Percentiles rank a stretch among this genome's conserved stretches.
phyloP scores from a whole-genome alignment of 1,139 yeast species.

The Taiozyma sp. region DNA sequence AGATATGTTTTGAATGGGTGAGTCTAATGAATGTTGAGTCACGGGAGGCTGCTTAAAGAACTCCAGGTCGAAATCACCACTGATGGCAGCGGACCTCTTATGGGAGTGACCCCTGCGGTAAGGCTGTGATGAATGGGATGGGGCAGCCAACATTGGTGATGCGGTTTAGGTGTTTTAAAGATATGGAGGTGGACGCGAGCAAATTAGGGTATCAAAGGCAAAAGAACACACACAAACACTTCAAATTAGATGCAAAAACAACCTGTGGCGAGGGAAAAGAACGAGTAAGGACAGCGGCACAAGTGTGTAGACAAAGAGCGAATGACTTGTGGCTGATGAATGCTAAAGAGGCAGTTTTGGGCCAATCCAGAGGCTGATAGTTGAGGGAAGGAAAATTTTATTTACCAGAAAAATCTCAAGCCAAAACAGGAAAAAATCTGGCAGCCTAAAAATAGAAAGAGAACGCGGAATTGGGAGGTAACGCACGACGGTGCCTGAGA shows the following conservation, averaged over 20 bases:
- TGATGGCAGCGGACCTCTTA: constrained; percentile 65
- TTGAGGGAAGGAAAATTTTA: background rate
- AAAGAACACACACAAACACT: background rate
- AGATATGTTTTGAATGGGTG: constrained; percentile 1
- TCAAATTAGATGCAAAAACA: background rate
- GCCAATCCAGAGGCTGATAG: no score
- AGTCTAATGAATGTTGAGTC: constrained; percentile 3
- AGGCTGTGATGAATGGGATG: constrained; percentile 7
- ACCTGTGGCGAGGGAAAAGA: background rate
- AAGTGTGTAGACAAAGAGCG: background rate
- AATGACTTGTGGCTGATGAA: background rate
- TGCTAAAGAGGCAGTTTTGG: no score
- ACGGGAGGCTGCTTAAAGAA: constrained; percentile 25
- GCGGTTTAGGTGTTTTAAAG: background rate
- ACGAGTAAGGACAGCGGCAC: background rate
- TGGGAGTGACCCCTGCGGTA: constrained; percentile 52
- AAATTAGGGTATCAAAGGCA: background rate
- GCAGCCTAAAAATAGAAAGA: background rate
- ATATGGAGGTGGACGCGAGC: background rate
- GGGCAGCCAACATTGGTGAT: constrained; percentile 9
- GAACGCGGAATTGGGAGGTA: background rate
- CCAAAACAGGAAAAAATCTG: background rate
- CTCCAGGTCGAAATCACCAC: constrained; percentile 59
- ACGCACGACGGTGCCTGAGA: no score
- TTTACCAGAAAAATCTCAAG: background rate